Percentiles rank a stretch among this genome's conserved stretches.
Evolutionary conservation across 2,329 filamentous ascomycete genomes (phyloP).

Genomic region (Anthostomella pinea): DNA sequence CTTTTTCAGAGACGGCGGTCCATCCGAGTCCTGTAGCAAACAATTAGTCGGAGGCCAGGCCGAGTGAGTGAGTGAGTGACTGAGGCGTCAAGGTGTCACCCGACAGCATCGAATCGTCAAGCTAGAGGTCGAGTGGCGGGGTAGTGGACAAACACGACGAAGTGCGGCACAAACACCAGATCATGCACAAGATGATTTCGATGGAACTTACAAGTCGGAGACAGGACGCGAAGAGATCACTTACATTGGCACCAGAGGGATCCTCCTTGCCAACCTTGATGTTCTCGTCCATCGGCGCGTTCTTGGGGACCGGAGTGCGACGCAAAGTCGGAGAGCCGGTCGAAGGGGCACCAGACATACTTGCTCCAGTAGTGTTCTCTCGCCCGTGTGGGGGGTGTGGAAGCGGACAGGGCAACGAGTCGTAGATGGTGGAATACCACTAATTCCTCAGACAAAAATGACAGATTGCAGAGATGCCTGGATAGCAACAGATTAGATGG

Average conservation of each 20-base stretch:
- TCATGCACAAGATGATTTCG: conserved; percentile 3
- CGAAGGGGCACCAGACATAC: conserved; percentile 40
- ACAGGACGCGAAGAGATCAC: conserved; percentile 26
- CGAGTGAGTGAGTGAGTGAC: not conserved
- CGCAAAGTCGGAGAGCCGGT: conserved; percentile 42
- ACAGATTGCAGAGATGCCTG: conserved; percentile 30
- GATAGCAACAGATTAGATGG: conserved; percentile 30
- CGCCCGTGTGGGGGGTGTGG: not conserved
- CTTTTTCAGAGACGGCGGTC: conserved; percentile 36
- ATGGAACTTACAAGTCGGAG: conserved; percentile 31
- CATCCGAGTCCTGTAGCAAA: conserved; percentile 22
- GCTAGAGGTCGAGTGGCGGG: conserved; percentile 7
- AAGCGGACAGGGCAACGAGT: conserved; percentile 1
- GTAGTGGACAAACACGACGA: too few species aligned
- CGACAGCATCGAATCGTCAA: not conserved
- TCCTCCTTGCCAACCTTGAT: conserved; percentile 37
- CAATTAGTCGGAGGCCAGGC: conserved; percentile 2
- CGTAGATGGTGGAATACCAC: conserved; percentile 11
- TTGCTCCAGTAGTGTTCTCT: conserved; percentile 6
- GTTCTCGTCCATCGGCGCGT: conserved; percentile 36
- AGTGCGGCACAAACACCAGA: too few species aligned
- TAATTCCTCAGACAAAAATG: conserved; percentile 26
- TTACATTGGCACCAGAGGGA: conserved; percentile 31
- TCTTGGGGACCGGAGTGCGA: conserved; percentile 33
- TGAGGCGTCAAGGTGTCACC: not conserved